Base-by-base conservation (phyloP, 805 yeast genomes). In the Lipomyces sp. region DNA sequence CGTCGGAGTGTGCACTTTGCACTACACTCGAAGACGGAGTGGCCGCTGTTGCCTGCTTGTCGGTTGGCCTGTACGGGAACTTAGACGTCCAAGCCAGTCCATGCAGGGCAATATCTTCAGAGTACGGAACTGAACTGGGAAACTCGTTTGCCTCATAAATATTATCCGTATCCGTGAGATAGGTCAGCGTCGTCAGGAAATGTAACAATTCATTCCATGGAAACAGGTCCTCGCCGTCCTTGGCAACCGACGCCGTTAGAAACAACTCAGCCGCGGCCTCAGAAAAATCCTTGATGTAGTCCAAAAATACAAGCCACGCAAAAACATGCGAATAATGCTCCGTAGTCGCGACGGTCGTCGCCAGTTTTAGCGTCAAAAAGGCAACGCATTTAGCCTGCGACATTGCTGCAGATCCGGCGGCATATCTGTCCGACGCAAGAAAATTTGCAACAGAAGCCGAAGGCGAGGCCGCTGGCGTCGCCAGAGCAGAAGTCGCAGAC, bases 271-370 rank as follows among this genome's bases (percentile, higher is more conserved):
- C 19, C 42, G 19, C 24, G 19, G 51, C 52, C n/a, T 39, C 38
- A 8, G 26, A 22, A 28, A 28, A 51, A 22, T 42, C 49, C 32
- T 23, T 50, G 39, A 47, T 40, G 34, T 53, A 45, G 21, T 53
- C 38, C 18, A 55, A 32, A 44, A 53, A 51, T 28, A 55, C 41
- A 19, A 55, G 50, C 59, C 59, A 55, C 10, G 58, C 54, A 39
- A 52, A 53, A 2, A 55, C 29, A 23, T 55, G 54, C 18, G 53
- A n/a, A 32, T 55, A 55, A 19, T 55, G 56, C 43, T 44, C 54
- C 13, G 51, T 48, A 4, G 41, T 36, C 11, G 41, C 58, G 28
- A 53, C 47, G 2, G 41, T 42, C 18, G 47, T 36, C 21, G 59
- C 59, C 4, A 51, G 47, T 18, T 24, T 31, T 10, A 55, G 44